phyloP scores from a whole-genome alignment of 2,329 filamentous ascomycete genomes.

The Aspergillus calidoustus region DNA sequence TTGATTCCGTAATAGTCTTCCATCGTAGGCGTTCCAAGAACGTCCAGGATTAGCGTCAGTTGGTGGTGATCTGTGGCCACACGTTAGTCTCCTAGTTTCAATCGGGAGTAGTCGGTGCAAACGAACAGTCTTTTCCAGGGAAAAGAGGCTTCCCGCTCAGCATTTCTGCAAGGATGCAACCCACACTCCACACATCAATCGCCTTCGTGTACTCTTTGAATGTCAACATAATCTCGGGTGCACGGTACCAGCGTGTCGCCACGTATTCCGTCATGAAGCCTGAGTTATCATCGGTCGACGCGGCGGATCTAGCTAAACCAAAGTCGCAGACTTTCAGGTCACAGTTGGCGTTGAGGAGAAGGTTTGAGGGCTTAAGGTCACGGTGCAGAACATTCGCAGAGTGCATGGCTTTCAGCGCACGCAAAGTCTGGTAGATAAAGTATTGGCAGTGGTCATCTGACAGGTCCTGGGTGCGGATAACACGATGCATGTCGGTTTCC shows the following conservation, averaged over 20 bases:
- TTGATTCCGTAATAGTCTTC: constrained; percentile 99
- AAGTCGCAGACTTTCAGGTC: constrained; percentile 99
- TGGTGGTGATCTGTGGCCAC: constrained; percentile 82
- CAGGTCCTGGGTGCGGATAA: constrained; percentile 97
- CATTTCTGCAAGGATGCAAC: constrained; percentile 98
- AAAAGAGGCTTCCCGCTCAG: constrained; percentile 97
- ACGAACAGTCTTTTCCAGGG: constrained; percentile 95
- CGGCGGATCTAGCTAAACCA: constrained; percentile 90
- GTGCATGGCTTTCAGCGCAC: constrained; percentile 98
- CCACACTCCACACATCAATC: constrained; percentile 98
- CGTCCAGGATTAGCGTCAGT: constrained; percentile 93
- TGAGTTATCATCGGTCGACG: constrained; percentile 98
- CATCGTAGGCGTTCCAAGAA: constrained; percentile 98
- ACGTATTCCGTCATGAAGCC: constrained; percentile 99
- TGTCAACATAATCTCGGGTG: constrained; percentile 99
- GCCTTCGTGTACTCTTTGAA: constrained; percentile 99
- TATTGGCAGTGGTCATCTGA: constrained; percentile 99
- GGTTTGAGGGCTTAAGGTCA: constrained; percentile 95
- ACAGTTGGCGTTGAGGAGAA: constrained; percentile 97
- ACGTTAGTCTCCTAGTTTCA: constrained; percentile 1
- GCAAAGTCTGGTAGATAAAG: constrained; percentile 99
- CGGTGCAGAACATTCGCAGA: constrained; percentile 97
- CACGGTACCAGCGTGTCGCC: constrained; percentile 97
- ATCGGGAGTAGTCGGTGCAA: background rate
- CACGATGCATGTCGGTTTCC: constrained; percentile 99